Evolutionary conservation across 176 grass and related monocot species (phyloP), one percentile per base, ranked within the genome.

Genomic region (Bolboschoenus planiculmis): DNA sequence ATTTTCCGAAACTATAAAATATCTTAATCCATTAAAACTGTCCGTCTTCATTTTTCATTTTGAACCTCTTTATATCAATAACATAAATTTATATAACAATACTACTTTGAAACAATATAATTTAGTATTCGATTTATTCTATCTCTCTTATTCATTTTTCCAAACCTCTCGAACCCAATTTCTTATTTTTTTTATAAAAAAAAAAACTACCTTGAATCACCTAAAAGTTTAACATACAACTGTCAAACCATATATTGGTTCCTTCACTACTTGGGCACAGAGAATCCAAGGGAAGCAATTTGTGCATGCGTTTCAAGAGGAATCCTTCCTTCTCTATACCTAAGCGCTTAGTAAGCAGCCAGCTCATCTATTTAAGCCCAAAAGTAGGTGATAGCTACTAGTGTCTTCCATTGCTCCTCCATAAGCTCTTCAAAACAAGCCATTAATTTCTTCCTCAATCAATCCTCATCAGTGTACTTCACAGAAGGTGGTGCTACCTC

Each of bases 311-410:
- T 82, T 61, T 82, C 35, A 66, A 40, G 3, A 63, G 58, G 13
- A 65, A 40, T 65, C 35, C 54, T 39, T 65, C 80, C n/a, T n/a
- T 18, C 50, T 53, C 50, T 53, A 15, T 1, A 53, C 1, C 50
- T 53, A n/a, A n/a, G n/a, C 18, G 50, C 50, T 53, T 53, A 16
- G 48, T 51, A 53, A 53, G 50, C 50, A 53, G 50, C 50, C 50
- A 53, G 50, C 50, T 82, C 37, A 82, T 63, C 80, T 44, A 82
- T 82, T 82, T 82, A 82, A 65, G 47, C 36, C 78, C 36, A 39
- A 77, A 76, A 58, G 42, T 61, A 33, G 26, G 42, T 30, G 18
- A 48, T 47, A 47, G 23, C 51, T 26, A 55, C 30, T 36, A 57
- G 10, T 81, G 24, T 60, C 37, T 37, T 29, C 66, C 57, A 82